Conservation (phyloP, 2,329 filamentous ascomycete genomes). For the Apiospora sp. region DNA sequence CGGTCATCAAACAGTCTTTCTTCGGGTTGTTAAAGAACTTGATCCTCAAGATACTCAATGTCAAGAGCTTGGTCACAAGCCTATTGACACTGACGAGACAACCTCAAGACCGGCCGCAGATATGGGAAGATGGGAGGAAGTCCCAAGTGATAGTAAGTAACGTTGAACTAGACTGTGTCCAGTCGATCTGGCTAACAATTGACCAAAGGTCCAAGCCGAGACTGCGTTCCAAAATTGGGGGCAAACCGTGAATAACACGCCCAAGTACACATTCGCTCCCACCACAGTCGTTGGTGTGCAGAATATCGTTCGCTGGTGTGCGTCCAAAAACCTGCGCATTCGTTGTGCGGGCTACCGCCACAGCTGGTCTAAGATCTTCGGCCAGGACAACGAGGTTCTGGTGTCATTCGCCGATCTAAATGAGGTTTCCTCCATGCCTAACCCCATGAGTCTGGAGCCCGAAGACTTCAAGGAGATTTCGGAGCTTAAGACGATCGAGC, state of each 20-base stretch:
- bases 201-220: neutral
- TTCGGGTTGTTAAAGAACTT: neutral
- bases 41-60: neutral
- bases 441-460: constrained; percentile 42
- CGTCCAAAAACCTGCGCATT: constrained; percentile 45
- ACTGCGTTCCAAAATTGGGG: constrained; percentile 51
- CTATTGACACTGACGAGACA: neutral
- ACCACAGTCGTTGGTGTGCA: constrained; percentile 50
- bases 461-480: constrained; percentile 34
- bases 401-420: constrained; percentile 51
- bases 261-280: constrained; percentile 50
- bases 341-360: constrained; percentile 53
- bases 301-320: constrained; percentile 49
- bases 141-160: neutral
- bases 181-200: neutral
- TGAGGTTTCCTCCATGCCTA: constrained; percentile 47
- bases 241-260: constrained; percentile 47
- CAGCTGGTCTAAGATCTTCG: constrained; percentile 52
- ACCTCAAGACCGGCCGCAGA: neutral
- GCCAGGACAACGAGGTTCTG: constrained; percentile 49
- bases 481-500: constrained; percentile 51
- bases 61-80: neutral
- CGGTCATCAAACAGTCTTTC: too few species aligned
- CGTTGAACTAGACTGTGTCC: neutral
- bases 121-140: constrained; percentile 14